Evolutionary conservation across 208 protist species (phyloP).

Genomic region (Endotrypanum monterogeii): DNA sequence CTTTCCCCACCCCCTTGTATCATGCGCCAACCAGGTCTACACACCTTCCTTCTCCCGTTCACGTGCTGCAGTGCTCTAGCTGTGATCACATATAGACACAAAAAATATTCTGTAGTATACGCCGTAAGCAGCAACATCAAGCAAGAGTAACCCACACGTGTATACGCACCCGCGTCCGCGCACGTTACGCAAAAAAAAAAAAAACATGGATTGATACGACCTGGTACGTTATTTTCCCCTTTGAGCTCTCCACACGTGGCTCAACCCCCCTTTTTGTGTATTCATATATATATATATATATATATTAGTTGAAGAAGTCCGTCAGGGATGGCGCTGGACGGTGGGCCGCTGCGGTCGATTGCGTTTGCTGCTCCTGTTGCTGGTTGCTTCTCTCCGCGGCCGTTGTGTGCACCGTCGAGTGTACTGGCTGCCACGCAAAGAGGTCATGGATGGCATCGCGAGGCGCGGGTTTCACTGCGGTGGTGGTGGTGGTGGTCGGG

Average conservation of each 20-base stretch:
- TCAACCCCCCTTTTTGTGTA: too few relatives aligned
- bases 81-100: neutral
- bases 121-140: too few relatives aligned
- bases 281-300: too few relatives aligned
- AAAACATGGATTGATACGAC: too few relatives aligned
- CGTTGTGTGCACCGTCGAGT: neutral
- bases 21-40: neutral
- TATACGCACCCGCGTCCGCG: too few relatives aligned
- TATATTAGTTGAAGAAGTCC: constrained; percentile 64
- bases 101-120: neutral
- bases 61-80: neutral
- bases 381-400: neutral
- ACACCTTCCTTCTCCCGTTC: too few relatives aligned
- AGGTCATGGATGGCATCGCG: constrained; percentile 47
- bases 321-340: constrained; percentile 23
- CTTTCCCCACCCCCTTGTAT: neutral
- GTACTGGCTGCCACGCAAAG: constrained; percentile 23
- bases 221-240: too few relatives aligned
- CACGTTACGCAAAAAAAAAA: too few relatives aligned
- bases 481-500: neutral
- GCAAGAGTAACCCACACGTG: too few relatives aligned
- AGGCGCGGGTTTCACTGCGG: constrained; percentile 16
- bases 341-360: neutral
- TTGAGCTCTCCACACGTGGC: too few relatives aligned
- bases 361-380: neutral